Evolutionary conservation across 305 asterid species (phyloP).

Genomic region (Fraxinus greggii): DNA sequence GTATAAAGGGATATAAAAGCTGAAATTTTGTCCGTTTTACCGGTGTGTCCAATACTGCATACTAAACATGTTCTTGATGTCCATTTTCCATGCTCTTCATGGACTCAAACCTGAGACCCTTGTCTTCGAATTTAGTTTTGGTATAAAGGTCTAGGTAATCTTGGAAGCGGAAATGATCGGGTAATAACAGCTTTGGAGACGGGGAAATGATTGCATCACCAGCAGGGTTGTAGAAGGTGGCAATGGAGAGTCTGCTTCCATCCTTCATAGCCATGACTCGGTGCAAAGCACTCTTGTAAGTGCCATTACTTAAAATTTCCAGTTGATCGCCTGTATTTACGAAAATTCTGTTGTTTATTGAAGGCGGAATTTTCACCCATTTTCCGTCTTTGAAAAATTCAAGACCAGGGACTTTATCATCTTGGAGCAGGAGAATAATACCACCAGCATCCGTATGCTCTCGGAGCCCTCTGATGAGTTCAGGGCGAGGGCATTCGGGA

Average conservation of each 20-base stretch:
- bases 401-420: constrained; percentile 81
- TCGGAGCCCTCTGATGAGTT: constrained; percentile 71
- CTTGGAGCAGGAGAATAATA: constrained; percentile 80
- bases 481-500: constrained; percentile 69
- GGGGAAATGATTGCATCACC: constrained; percentile 76
- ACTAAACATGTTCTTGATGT: not conserved
- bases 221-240: constrained; percentile 84
- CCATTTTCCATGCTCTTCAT: constrained; percentile 45
- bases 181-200: constrained; percentile 58
- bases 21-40: not conserved
- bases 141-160: constrained; percentile 64
- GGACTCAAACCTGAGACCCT: constrained; percentile 60
- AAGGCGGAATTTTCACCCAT: constrained; percentile 85
- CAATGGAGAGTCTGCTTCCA: constrained; percentile 75
- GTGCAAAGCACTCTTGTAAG: constrained; percentile 71
- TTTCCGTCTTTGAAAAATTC: constrained; percentile 74
- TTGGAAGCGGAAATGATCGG: constrained; percentile 46
- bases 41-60: not conserved
- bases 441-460: constrained; percentile 97
- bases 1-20: not conserved
- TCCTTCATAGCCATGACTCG: constrained; percentile 69
- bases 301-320: constrained; percentile 73
- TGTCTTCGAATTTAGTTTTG: constrained; percentile 63
- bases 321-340: constrained; percentile 78
- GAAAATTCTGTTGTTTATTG: constrained; percentile 64